phyloP scores from a whole-genome alignment of 73 alveolate species.

The Tetrahymena borealis region DNA sequence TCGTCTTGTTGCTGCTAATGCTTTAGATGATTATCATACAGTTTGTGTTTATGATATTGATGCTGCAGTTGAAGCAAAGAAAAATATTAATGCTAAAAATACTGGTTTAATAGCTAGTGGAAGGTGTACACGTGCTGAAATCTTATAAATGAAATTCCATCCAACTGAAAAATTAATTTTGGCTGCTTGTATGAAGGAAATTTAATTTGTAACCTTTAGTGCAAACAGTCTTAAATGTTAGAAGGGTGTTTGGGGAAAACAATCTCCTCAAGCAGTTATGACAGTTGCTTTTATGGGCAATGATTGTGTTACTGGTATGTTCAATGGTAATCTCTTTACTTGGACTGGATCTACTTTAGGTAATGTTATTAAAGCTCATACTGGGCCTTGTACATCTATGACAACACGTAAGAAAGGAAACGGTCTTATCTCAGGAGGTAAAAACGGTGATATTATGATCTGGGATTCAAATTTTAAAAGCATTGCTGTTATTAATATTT shows the following conservation, averaged over 20 bases:
- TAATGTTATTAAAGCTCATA: constrained; percentile 79
- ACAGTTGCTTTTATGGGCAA: constrained; percentile 76
- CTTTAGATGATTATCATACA: constrained; percentile 92
- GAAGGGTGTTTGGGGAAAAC: constrained; percentile 59
- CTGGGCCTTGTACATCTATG: constrained; percentile 69
- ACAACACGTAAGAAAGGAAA: constrained; percentile 65
- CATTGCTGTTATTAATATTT: not conserved
- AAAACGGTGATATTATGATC: constrained; percentile 75
- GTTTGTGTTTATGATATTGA: constrained; percentile 89
- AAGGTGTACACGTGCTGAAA: constrained; percentile 81
- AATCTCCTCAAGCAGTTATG: constrained; percentile 69
- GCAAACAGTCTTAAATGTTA: constrained; percentile 62
- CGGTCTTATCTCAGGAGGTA: constrained; percentile 92
- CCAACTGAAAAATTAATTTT: constrained; percentile 68
- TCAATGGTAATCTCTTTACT: constrained; percentile 70
- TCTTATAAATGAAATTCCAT: constrained; percentile 76
- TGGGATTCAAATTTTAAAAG: constrained; percentile 52
- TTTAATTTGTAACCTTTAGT: constrained; percentile 62
- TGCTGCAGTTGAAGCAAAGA: constrained; percentile 51
- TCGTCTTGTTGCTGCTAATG: constrained; percentile 82
- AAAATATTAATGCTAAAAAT: constrained; percentile 57
- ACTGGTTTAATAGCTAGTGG: constrained; percentile 71
- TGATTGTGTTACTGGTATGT: constrained; percentile 80
- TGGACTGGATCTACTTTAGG: constrained; percentile 75
- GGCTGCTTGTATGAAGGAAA: constrained; percentile 91